Evolutionary conservation across 805 yeast genomes (phyloP).

Genomic region (Metschnikowia cerradonensis): DNA sequence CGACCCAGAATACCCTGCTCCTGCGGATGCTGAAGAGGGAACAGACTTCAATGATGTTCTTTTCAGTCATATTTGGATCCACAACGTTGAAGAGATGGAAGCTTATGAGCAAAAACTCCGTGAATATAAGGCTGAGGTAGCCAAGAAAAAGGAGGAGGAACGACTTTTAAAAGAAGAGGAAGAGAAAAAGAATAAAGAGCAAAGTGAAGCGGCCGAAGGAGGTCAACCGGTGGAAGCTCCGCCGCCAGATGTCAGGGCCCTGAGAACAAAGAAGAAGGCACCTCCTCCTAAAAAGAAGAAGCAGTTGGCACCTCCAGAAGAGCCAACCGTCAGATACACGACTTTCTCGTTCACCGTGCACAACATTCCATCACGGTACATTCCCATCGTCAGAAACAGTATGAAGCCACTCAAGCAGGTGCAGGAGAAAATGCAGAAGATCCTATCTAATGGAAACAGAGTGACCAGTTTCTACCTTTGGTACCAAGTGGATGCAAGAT

Average conservation of each 20-base stretch:
- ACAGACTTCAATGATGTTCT: constrained; percentile 35
- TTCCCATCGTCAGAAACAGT: constrained; percentile 63
- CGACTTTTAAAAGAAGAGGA: constrained; percentile 20
- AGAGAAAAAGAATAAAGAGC: constrained; percentile 13
- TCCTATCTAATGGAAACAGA: constrained; percentile 57
- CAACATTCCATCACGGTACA: constrained; percentile 62
- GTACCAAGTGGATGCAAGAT: constrained; percentile 77
- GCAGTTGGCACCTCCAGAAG: constrained; percentile 25
- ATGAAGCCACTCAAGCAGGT: constrained; percentile 56
- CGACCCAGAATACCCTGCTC: constrained; percentile 20
- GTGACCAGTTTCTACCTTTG: constrained; percentile 64
- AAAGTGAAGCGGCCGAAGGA: constrained; percentile 7
- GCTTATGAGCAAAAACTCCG: constrained; percentile 37
- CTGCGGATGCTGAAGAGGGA: constrained; percentile 21
- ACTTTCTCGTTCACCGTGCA: constrained; percentile 63
- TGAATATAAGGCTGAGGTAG: constrained; percentile 25
- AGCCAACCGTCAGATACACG: constrained; percentile 49
- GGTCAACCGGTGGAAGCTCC: constrained; percentile 13
- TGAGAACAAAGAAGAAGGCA: constrained; percentile 15
- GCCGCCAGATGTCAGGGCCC: constrained; percentile 3
- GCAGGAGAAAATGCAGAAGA: constrained; percentile 54
- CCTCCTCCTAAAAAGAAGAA: constrained; percentile 15
- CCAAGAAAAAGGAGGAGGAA: constrained; percentile 26
- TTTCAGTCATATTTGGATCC: constrained; percentile 48
- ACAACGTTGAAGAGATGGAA: constrained; percentile 47